These are phyloP conservation scores for Vitis vinifera DNA, from an alignment of 164 flowering plant species.

Conservation along the genomic window ASM3070453v1 NC_081811.1:21626001-21626500, in stretches of 20 bases:
- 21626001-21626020: conserved; percentile 79
- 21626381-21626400: too few species aligned
- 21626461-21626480: too few species aligned
- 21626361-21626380: too few species aligned
- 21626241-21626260: not conserved
- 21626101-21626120: not conserved
- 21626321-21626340: not conserved
- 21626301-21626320: not conserved
- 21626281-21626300: not conserved
- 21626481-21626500: too few species aligned
- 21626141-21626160: not conserved
- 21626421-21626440: too few species aligned
- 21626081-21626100: not conserved
- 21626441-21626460: too few species aligned
- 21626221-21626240: not conserved
- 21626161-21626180: not conserved
- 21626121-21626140: not conserved
- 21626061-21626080: not conserved
- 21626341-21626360: not conserved
- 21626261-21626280: not conserved
- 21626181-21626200: not conserved
- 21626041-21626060: not conserved
- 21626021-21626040: conserved; percentile 49
- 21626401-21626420: too few species aligned
- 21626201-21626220: not conserved